Base-by-base conservation (phyloP, 2,329 filamentous ascomycete genomes). In the Penicillium sp. region DNA sequence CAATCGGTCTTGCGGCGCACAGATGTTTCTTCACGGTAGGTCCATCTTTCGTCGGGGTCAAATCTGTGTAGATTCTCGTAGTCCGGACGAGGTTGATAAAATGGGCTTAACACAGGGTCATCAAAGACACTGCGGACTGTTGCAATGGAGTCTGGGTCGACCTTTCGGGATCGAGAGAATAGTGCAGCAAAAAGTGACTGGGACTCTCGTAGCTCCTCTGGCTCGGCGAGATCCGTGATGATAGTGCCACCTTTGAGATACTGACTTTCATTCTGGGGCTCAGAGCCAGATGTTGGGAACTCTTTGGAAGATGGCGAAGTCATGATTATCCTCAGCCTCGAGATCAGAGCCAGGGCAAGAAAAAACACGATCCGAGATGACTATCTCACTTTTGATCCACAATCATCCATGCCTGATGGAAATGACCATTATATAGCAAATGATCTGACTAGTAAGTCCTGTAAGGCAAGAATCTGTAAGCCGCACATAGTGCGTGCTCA, bases 31-130 rank as follows among this genome's bases (percentile, higher is more conserved):
- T 72, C 68, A 1, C 61, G 48, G 44, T 61, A 62, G 6, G 67
- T 72, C 64, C 68, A 72, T 56, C 67, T 54, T 29, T 50, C 62
- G 8, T 49, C 47, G 1, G 68, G 63, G 44, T 73, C 71, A 40
- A 73, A 73, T 27, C 68, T 64, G 42, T 69, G 64, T 24, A 75
- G 61, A 57, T 79, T 77, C 56, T 73, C 71, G 47, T 68, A 73
- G 18, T 69, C 54, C 2, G 62, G 51, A 31, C 62, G 61, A 1
- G 70, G 70, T 29, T 60, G 56, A 53, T 68, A 72, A 42, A 62
- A 66, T 29, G 69, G 67, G 9, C 69, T 73, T 1, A 74, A 62
- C 8, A 72, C 62, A 0, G 75, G 69, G 40, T 79, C 72, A 36
- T 80, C 77, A 50, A 74, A 80, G 3, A 80, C 77, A 27, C 62